phyloP scores from a whole-genome alignment of 2,329 filamentous ascomycete genomes.

The Pleochaeta shiraiana region DNA sequence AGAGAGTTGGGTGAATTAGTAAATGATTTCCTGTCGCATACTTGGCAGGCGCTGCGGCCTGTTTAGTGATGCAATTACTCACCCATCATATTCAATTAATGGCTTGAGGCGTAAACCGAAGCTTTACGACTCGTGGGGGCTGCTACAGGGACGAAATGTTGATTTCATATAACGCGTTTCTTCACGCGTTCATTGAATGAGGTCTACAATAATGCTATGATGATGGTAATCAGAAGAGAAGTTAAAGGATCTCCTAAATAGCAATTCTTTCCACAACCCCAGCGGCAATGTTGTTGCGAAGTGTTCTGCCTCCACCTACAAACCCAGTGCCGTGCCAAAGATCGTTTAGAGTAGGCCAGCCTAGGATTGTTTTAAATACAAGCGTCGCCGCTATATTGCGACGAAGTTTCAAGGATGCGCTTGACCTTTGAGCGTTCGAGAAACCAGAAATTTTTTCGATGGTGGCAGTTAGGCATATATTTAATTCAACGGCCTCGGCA shows the following conservation, averaged over 20 bases:
- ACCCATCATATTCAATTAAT: constrained; percentile 29
- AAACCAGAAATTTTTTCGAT: not conserved
- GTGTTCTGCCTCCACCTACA: constrained; percentile 7
- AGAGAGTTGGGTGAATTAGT: no score
- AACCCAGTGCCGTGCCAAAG: not conserved
- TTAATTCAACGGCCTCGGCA: not conserved
- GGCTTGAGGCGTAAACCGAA: constrained; percentile 9
- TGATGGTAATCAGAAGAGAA: constrained; percentile 8
- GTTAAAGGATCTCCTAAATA: constrained; percentile 12
- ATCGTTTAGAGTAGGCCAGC: not conserved
- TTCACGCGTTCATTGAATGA: constrained; percentile 17
- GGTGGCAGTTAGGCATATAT: not conserved
- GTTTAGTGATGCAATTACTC: no score
- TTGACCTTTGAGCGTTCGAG: not conserved
- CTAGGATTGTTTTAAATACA: not conserved
- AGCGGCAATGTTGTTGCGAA: constrained; percentile 7
- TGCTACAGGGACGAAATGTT: constrained; percentile 14
- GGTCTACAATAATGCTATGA: constrained; percentile 16
- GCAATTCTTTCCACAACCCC: constrained; percentile 6
- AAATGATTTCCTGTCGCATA: no score
- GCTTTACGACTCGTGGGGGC: constrained; percentile 12
- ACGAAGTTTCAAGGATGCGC: not conserved
- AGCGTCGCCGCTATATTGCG: constrained; percentile 4
- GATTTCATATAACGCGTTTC: constrained; percentile 16
- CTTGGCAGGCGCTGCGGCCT: no score